Conservation (phyloP, 2,329 filamentous ascomycete genomes). For the Neofusicoccum umdonicola region DNA sequence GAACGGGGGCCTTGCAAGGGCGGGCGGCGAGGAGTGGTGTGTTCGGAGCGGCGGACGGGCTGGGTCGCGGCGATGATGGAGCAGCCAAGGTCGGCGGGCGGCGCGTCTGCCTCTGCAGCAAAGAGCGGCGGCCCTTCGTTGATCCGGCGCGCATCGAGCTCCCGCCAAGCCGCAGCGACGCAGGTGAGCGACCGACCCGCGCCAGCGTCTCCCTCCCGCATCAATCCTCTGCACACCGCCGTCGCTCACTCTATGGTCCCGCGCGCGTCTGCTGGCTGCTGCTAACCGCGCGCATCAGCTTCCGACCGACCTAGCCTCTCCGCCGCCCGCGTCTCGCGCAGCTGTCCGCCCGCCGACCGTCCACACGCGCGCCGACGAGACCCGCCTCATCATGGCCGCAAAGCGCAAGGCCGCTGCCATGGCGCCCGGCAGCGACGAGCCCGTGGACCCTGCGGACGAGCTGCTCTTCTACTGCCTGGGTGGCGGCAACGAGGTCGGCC, state of each 20-base stretch:
- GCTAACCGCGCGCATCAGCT: slow-evolving; percentile 2
- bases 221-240: neutral
- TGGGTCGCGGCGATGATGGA: slow-evolving; percentile 3
- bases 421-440: slow-evolving; percentile 71
- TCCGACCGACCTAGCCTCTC: neutral
- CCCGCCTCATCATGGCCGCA: slow-evolving; percentile 66
- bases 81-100: slow-evolving; percentile 8
- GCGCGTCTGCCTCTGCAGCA: neutral
- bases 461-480: slow-evolving; percentile 91
- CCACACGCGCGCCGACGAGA: neutral
- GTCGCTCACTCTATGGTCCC: neutral
- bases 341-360: neutral
- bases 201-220: neutral
- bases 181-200: neutral
- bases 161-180: neutral
- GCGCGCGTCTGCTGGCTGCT: neutral
- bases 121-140: slow-evolving; percentile 2
- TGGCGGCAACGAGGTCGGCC: slow-evolving; percentile 93
- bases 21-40: neutral
- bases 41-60: neutral
- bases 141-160: slow-evolving; percentile 6
- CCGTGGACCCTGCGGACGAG: slow-evolving; percentile 89
- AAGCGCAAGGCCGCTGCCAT: slow-evolving; percentile 88
- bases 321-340: neutral
- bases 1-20: neutral